These are phyloP conservation scores for Phytophthora sp. DNA, from an alignment of 352 stramenopile genomes.

Conservation along the genomic window DNA sequence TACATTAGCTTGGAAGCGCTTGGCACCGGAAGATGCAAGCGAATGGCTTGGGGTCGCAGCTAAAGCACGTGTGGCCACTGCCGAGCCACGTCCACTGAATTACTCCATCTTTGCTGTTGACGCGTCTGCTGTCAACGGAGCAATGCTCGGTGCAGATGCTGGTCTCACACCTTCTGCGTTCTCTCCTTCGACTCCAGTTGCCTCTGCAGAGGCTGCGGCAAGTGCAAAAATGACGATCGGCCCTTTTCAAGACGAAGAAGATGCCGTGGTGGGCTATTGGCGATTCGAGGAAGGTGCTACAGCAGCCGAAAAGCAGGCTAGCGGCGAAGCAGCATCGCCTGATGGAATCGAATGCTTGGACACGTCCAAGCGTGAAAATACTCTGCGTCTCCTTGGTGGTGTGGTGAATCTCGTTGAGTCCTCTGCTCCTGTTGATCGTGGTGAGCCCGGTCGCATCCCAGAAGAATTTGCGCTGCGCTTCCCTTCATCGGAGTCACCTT, in stretches of 20 bases:
- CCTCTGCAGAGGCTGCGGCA: slow-evolving; percentile 12
- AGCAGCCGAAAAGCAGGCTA: slow-evolving; percentile 19
- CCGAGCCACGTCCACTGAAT: slow-evolving; percentile 63
- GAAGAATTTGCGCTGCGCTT: slow-evolving; percentile 77
- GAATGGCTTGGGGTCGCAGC: slow-evolving; percentile 58
- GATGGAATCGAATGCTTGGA: slow-evolving; percentile 66
- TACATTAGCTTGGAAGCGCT: slow-evolving; percentile 68
- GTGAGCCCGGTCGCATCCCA: slow-evolving; percentile 70
- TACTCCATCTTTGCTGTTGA: slow-evolving; percentile 51
- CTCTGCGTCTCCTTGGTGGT: slow-evolving; percentile 55
- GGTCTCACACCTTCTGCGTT: background rate
- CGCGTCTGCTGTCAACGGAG: slow-evolving; percentile 11
- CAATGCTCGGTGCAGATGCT: slow-evolving; percentile 6
- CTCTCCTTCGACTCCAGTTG: slow-evolving; percentile 7
- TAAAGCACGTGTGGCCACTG: slow-evolving; percentile 50
- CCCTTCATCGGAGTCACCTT: slow-evolving; percentile 16
- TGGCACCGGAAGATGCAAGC: slow-evolving; percentile 70
- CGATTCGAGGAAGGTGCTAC: slow-evolving; percentile 80
- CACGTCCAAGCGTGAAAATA: slow-evolving; percentile 86
- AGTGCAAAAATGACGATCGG: slow-evolving; percentile 72
- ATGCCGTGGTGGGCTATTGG: slow-evolving; percentile 87
- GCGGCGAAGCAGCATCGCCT: background rate
- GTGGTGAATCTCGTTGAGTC: slow-evolving; percentile 54
- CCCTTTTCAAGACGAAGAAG: slow-evolving; percentile 85
- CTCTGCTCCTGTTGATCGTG: slow-evolving; percentile 72